Evolutionary conservation across 352 stramenopile genomes (phyloP), one percentile per base, ranked within the genome.

Genomic region (Pythium periplocum): DNA sequence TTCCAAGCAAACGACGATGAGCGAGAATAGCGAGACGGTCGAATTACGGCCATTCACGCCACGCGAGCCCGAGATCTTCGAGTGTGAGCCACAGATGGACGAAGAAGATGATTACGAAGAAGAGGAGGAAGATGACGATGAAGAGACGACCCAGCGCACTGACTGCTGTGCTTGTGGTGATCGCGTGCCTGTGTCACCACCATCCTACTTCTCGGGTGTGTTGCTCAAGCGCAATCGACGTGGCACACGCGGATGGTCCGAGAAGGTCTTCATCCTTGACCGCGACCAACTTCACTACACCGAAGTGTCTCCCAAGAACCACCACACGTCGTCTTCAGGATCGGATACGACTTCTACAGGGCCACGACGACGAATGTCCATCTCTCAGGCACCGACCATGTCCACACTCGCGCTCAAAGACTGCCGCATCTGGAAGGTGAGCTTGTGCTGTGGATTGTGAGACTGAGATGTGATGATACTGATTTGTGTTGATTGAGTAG

Each of bases 381-480:
- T 43, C 7, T 12, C 38, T 26, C 33, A 33, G 10, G 7, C 11
- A 33, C 45, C 66, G 36, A 71, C 66, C 4, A 73, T 80, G 33
- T 87, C 81, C 37, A 87, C 77, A 44, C 55, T 92, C 17, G 73
- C 67, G 6, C 62, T 92, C 48, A 75, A 71, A 36, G 78, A 80
- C 45, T 92, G 81, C 47, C 78, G 81, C 11, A 90, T 92, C 57
- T 92, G 81, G 81, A 92, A 92, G 61, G 60, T 68, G 26, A 26
- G 17, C 17, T 26, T 26, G 17, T 26, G 17, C 17, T 26, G 17
- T 26, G 17, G 17, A 26, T 26, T 26, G 17, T 26, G 17, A 26
- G 17, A 26, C 17, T 26, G 17, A 26, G 17, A 26, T 26, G 17
- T 26, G 17, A 26, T 26, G 17, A 26, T 26, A 12, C 2, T 49